phyloP scores from a whole-genome alignment of 305 asterid genomes.

The Fraxinus baroniana region DNA sequence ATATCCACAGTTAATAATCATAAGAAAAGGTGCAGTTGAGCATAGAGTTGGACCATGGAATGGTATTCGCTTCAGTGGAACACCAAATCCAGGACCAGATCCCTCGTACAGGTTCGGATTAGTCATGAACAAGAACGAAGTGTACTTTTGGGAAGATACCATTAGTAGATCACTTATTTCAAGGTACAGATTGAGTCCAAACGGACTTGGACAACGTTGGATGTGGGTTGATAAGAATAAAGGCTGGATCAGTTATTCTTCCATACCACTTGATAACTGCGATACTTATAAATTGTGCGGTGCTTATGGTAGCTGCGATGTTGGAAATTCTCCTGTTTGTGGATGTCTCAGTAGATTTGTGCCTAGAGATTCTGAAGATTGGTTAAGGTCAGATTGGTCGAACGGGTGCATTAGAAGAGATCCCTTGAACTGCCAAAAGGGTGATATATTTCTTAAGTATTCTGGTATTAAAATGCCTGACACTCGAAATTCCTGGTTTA shows the following conservation, averaged over 20 bases:
- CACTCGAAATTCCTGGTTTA: background rate
- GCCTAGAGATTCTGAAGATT: conserved; percentile 18
- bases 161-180: conserved; percentile 19
- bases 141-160: background rate
- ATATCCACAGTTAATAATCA: conserved; percentile 24
- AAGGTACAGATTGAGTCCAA: conserved; percentile 15
- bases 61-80: conserved; percentile 30
- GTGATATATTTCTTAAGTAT: conserved; percentile 27
- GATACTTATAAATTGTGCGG: conserved; percentile 34
- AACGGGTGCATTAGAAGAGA: conserved; percentile 28
- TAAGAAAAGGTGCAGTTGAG: background rate
- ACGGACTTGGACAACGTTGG: conserved; percentile 24
- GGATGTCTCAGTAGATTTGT: conserved; percentile 26
- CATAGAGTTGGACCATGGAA: conserved; percentile 38
- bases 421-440: conserved; percentile 6
- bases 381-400: conserved; percentile 22
- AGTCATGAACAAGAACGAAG: conserved; percentile 24
- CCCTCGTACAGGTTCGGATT: background rate
- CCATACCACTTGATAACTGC: conserved; percentile 31
- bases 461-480: background rate
- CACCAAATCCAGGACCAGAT: background rate
- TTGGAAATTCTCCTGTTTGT: conserved; percentile 17
- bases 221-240: conserved; percentile 22
- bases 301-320: conserved; percentile 27
- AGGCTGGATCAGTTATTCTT: conserved; percentile 20